Evolutionary conservation across 2,329 filamentous ascomycete genomes (phyloP).

Genomic region (Xylaria sp.): DNA sequence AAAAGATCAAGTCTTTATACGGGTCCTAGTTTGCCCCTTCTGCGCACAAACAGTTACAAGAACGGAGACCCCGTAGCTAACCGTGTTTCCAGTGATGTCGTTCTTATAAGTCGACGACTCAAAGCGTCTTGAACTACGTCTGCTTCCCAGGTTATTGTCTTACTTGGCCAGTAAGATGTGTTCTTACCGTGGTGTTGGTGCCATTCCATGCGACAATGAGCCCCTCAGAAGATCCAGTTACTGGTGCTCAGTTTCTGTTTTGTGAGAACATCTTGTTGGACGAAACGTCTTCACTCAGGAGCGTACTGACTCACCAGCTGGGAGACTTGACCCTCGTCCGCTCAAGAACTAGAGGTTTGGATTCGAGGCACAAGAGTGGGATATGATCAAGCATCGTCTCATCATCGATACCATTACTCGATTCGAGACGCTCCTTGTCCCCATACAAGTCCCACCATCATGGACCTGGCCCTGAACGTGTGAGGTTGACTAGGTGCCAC

Average conservation of each 20-base stretch:
- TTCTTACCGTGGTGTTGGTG: background rate
- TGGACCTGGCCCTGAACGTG: background rate
- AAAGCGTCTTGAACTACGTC: background rate
- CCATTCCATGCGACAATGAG: background rate
- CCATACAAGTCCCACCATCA: background rate
- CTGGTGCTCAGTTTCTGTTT: background rate
- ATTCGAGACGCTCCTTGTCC: background rate
- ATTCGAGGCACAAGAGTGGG: background rate
- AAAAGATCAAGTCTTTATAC: conserved; percentile 2
- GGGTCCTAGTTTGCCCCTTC: background rate
- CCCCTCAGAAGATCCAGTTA: background rate
- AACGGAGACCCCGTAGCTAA: background rate
- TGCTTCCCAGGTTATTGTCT: background rate
- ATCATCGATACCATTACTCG: background rate
- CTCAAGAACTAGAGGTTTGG: too few relatives aligned
- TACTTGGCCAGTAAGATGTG: background rate
- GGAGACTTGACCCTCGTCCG: too few relatives aligned
- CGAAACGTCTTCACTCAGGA: too few relatives aligned
- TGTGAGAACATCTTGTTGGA: too few relatives aligned
- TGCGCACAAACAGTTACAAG: background rate
- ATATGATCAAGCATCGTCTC: background rate
- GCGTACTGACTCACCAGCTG: too few relatives aligned
- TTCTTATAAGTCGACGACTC: background rate
- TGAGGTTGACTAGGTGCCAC: too few relatives aligned
- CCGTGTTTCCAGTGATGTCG: background rate